Percentiles rank a stretch among this genome's conserved stretches.
These are phyloP conservation scores for Kwoniella sp. DNA, from an alignment of 768 basidiomycete species.

Conservation along the genomic window DNA sequence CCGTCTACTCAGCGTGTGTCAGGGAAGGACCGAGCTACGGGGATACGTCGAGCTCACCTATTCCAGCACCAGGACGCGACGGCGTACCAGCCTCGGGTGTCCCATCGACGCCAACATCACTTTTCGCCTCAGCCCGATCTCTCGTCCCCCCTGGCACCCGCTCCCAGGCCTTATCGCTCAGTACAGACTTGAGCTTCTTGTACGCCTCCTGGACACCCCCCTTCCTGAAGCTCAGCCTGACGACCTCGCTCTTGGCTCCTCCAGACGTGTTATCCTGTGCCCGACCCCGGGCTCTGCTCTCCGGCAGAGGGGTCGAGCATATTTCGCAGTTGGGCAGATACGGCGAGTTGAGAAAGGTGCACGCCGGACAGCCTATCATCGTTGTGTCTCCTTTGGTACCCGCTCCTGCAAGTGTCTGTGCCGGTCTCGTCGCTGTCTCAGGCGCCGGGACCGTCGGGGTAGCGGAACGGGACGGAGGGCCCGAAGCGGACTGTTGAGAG, in stretches of 20 bases:
- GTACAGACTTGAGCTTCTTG: constrained; percentile 63
- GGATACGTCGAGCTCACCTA: constrained; percentile 52
- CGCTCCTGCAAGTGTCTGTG: not conserved
- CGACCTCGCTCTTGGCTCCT: constrained; percentile 45
- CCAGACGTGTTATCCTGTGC: not conserved
- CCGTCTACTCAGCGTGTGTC: constrained; percentile 58
- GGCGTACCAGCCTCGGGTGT: too few relatives aligned
- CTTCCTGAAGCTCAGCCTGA: constrained; percentile 84
- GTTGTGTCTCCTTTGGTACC: constrained; percentile 24
- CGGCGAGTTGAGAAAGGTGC: constrained; percentile 87
- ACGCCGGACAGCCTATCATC: constrained; percentile 69
- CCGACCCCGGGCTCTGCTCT: constrained; percentile 8
- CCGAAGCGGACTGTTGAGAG: constrained; percentile 3
- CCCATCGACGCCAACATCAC: not conserved
- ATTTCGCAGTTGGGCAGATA: constrained; percentile 75
- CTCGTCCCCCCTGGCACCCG: constrained; percentile 51
- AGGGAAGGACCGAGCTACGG: not conserved
- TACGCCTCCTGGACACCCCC: constrained; percentile 86
- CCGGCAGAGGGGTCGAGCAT: constrained; percentile 65
- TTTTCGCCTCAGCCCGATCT: too few relatives aligned
- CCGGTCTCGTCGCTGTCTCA: not conserved
- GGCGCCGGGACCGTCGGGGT: constrained; percentile 18
- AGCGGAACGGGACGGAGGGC: constrained; percentile 12
- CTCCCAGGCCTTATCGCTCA: constrained; percentile 75
- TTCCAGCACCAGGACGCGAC: constrained; percentile 40